Evolutionary conservation across 805 yeast genomes (phyloP), one percentile per base, ranked within the genome.

Genomic region (Starmerella etchellsii): DNA sequence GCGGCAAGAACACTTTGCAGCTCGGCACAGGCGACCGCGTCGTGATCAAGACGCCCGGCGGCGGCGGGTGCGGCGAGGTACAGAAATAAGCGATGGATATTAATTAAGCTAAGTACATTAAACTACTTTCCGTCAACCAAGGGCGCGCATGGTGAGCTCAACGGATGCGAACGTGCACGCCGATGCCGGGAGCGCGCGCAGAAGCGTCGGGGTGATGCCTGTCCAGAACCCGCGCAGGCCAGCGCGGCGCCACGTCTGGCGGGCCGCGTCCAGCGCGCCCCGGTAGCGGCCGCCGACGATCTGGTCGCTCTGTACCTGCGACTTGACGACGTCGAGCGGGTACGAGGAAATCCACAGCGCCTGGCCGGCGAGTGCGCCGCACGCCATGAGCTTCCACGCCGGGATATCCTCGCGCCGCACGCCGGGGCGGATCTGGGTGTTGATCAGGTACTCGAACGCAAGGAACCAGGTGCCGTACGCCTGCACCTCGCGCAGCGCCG

Each of bases 121-220:
- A 9, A 7, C 6, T n/a, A n/a, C 5, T 20, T 7, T 6, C 15
- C 2, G 10, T 26, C 15, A 60, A 4, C 57, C 61, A 27, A 61
- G 40, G 15, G 61, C 47, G 37, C 88, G 60, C 44, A 79, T 57
- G 0, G 83, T 77, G 41, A 73, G 62, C 53, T 79, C 88, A 2
- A 79, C 87, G 13, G 79, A 73, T 2, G 85, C 81, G 65, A 79
- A 79, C 0, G 88, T 79, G 14, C 81, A 81, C 1, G 87, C 83
- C 44, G 78, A 77, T 0, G 83, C 81, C 49, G 78, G 83, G 14
- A 69, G 57, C 41, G 78, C 83, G 39, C 83, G 58, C 11, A 71
- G 40, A 8, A 73, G 50, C 0, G 83, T 77, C 37, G 78, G 71
- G 11, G 62, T 56, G 14, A 67, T 56, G 1, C 83, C 83, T 42